A percentile compares a stretch with the other conserved stretches of the same genome.
Conservation (phyloP, 225 moss, liverwort and hornwort genomes). For the Pleurozium schreberi region DNA sequence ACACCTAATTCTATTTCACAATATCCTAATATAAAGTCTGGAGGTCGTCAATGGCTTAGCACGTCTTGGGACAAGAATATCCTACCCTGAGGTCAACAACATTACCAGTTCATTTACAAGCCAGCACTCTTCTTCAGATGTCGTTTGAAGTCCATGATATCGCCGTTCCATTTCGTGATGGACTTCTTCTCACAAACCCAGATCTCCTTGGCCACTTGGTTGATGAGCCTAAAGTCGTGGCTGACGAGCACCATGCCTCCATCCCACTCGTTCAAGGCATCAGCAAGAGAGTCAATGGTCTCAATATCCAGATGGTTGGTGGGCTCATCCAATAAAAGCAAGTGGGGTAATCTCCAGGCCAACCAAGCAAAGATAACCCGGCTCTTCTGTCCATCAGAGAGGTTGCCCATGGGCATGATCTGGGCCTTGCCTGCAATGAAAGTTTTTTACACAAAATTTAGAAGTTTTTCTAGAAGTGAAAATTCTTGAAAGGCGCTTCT, state of each 20-base stretch:
- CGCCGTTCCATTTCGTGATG: constrained; percentile 75
- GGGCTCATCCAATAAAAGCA: constrained; percentile 73
- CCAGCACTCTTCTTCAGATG: constrained; percentile 92
- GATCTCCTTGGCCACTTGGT: constrained; percentile 86
- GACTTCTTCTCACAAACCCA: constrained; percentile 84
- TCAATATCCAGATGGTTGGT: constrained; percentile 88
- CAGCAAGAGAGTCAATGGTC: constrained; percentile 77
- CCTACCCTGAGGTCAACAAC: background rate
- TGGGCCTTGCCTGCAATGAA: constrained; percentile 25
- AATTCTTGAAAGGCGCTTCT: background rate
- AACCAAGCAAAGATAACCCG: constrained; percentile 83
- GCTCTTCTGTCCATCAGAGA: constrained; percentile 84
- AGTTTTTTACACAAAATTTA: background rate
- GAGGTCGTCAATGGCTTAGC: constrained; percentile 1
- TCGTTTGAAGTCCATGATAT: constrained; percentile 86
- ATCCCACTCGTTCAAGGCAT: constrained; percentile 89
- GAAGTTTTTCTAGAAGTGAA: background rate
- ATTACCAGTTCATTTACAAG: constrained; percentile 20
- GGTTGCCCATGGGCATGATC: constrained; percentile 82
- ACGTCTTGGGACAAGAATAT: constrained; percentile 2
- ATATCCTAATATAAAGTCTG: background rate
- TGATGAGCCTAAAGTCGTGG: constrained; percentile 85
- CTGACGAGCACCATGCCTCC: constrained; percentile 83
- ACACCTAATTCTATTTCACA: background rate
- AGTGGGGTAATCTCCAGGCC: constrained; percentile 74